phyloP scores from a whole-genome alignment of 371 early-diverging fungal species.

The Chytridium lagenaria region DNA sequence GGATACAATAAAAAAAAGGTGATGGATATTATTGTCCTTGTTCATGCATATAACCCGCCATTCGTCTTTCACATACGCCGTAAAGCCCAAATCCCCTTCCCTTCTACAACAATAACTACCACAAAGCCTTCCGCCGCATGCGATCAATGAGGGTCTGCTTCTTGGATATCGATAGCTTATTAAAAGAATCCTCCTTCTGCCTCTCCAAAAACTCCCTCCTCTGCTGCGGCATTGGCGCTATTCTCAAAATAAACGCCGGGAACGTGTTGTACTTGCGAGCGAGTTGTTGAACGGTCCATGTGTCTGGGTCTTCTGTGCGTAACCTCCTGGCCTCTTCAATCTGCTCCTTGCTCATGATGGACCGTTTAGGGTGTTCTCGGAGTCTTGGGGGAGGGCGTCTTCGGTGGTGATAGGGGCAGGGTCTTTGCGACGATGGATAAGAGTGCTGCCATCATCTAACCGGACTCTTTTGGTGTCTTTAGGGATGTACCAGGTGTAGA shows the following conservation, averaged over 20 bases:
- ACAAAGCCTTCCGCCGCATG: constrained; percentile 50
- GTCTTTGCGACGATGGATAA: constrained; percentile 34
- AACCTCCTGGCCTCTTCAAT: constrained; percentile 38
- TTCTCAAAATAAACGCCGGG: constrained; percentile 43
- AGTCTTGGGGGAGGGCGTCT: constrained; percentile 44
- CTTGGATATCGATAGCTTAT: constrained; percentile 38
- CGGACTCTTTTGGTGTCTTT: constrained; percentile 43
- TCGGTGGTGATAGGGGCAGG: constrained; percentile 18
- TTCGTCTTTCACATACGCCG: too few relatives aligned
- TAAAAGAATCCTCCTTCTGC: constrained; percentile 40
- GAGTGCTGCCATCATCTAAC: constrained; percentile 52
- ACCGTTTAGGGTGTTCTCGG: constrained; percentile 34
- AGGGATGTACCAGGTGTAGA: constrained; percentile 52
- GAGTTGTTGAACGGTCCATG: constrained; percentile 50
- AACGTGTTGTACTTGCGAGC: constrained; percentile 45
- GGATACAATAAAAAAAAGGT: too few relatives aligned
- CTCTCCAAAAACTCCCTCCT: constrained; percentile 36
- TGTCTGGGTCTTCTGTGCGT: constrained; percentile 48
- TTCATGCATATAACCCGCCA: too few relatives aligned
- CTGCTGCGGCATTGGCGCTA: constrained; percentile 33
- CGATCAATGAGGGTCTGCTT: constrained; percentile 50
- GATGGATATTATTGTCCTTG: too few relatives aligned
- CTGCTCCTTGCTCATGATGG: constrained; percentile 38
- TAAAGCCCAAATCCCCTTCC: not conserved
- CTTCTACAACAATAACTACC: constrained; percentile 34